phyloP scores from a whole-genome alignment of 225 moss, liverwort and hornwort species.

The Antitrichia curtipendula region DNA sequence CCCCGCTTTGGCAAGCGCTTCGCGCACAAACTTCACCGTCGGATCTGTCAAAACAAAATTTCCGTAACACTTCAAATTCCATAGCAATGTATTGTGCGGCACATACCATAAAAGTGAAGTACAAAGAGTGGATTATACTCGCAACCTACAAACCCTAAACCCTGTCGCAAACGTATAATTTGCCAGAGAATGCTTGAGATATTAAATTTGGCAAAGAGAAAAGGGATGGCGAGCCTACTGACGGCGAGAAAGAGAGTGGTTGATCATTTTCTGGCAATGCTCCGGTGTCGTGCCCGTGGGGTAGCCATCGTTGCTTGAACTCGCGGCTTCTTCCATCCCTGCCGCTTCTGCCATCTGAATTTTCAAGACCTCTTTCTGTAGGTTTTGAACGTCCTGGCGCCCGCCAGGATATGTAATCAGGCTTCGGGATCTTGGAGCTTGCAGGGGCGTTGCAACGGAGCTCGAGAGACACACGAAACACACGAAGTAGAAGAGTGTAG shows the following conservation, averaged over 20 bases:
- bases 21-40: constrained; percentile 79
- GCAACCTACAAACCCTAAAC: background rate
- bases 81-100: background rate
- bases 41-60: constrained; percentile 25
- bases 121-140: background rate
- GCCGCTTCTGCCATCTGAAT: background rate
- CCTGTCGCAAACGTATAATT: background rate
- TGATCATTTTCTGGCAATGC: constrained; percentile 25
- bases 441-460: background rate
- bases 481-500: background rate
- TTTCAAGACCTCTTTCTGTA: background rate
- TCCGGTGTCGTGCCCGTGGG: constrained; percentile 22
- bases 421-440: background rate
- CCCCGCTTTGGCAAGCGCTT: constrained; percentile 71
- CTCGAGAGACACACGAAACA: too few species aligned
- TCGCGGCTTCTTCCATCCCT: constrained; percentile 11
- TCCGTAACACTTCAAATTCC: background rate
- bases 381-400: background rate
- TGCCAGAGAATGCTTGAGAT: background rate
- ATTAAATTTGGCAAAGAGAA: background rate
- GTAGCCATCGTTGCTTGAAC: background rate
- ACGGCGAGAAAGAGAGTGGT: constrained; percentile 22
- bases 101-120: background rate
- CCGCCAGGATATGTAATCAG: background rate
- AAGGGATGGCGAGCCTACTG: background rate